Base-by-base conservation (phyloP, 768 basidiomycete species). In the Leccinum pellstonianum region DNA sequence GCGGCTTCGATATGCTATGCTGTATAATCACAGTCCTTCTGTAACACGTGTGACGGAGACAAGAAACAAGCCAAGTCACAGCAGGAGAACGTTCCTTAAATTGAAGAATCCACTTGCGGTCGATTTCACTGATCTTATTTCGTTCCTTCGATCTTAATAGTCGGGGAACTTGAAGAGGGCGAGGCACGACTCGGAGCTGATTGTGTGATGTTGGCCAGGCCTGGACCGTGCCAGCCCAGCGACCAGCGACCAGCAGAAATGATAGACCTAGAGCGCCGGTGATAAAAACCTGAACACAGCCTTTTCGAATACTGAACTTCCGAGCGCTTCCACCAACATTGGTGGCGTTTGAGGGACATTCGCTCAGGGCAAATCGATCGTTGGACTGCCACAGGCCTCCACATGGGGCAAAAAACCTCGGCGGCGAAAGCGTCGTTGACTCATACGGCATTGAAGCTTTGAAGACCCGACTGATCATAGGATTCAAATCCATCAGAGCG, bases 1-100 rank as follows among this genome's bases (percentile, higher is more conserved):
- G 29, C 48, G 27, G n/a, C 31, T 23, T 56, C 21, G 55, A 58
- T 57, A 29, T 59, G 25, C 29, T 25, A 29, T 53, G 25, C 23
- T 25, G 21, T 37, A 6, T 19, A 46, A 46, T 46, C 3, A 12
- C 43, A 19, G 11, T 46, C 43, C 11, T 11, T 46, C 19, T 11
- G n/a, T 43, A 43, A n/a, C 14, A 38, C 3, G 38, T 9, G 17
- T 8, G 7, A 41, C 38, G 8, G 17, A 41, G 43, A 11, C 17
- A n/a, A 41, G n/a, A n/a, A 43, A 43, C n/a, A 10, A 43, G 43
- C 43, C 43, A 43, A n/a, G n/a, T n/a, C 0, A n/a, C 4, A 10
- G 46, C 9, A 12, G 21, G 23, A 23, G 21, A 29, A 27, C 25
- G 25, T 50, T 50, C 17, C 14, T 5, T 10, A 1, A 23, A 50